phyloP scores from a whole-genome alignment of 2,329 filamentous ascomycete genomes.

The Alternaria tenuissima region DNA sequence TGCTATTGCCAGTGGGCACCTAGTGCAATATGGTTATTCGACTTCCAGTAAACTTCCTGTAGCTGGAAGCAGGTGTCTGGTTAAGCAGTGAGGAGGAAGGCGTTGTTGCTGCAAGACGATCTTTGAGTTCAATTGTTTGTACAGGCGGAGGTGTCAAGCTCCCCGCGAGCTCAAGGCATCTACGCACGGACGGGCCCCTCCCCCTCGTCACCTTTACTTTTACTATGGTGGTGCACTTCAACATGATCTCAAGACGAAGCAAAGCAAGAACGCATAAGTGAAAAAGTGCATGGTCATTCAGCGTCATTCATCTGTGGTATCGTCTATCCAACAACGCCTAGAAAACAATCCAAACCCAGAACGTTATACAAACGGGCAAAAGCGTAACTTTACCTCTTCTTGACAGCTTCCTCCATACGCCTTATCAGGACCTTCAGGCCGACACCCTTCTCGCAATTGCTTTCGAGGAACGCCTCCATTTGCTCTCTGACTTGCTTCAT shows the following conservation, averaged over 20 bases:
- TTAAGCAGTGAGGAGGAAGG: neutral
- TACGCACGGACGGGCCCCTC: constrained; percentile 21
- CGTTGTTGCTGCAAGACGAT: constrained; percentile 4
- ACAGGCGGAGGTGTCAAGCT: constrained; percentile 28
- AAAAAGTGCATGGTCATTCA: neutral
- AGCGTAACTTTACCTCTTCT: constrained; percentile 47
- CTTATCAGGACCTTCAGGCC: constrained; percentile 64
- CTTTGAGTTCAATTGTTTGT: constrained; percentile 13
- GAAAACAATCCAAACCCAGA: constrained; percentile 15
- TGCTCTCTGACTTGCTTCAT: constrained; percentile 74
- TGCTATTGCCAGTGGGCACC: neutral
- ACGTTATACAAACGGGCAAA: neutral
- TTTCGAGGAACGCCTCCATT: constrained; percentile 86
- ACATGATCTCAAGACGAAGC: neutral
- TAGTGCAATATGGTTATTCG: neutral
- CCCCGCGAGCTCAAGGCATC: constrained; percentile 38
- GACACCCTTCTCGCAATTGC: constrained; percentile 79
- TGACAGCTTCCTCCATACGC: constrained; percentile 74
- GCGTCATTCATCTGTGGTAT: constrained; percentile 3
- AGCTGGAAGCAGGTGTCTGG: neutral
- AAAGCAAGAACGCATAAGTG: neutral
- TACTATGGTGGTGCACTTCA: constrained; percentile 19
- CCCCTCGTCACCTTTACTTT: constrained; percentile 4
- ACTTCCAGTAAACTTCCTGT: neutral
- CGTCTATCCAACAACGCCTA: constrained; percentile 1